Evolutionary conservation across 2,329 filamentous ascomycete species (phyloP).

Genomic region (Aureobasidium namibiae): DNA sequence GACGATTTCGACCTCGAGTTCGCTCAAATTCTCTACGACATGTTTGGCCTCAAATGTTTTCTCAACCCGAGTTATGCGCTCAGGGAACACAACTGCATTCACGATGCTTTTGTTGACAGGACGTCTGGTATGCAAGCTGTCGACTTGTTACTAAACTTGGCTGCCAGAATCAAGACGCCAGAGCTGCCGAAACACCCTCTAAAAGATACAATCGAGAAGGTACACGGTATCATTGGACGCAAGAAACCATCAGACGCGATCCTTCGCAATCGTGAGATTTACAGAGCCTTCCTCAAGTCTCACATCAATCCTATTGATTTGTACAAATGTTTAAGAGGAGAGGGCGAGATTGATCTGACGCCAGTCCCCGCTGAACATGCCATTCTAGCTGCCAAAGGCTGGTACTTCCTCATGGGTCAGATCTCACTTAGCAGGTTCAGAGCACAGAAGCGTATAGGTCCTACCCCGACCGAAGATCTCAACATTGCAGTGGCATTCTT

Average conservation of each 20-base stretch:
- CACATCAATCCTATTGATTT: constrained; percentile 75
- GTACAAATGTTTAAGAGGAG: constrained; percentile 71
- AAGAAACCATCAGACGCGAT: constrained; percentile 72
- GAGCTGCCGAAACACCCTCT: constrained; percentile 87
- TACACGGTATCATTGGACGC: constrained; percentile 74
- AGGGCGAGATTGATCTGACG: constrained; percentile 61
- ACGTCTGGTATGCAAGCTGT: constrained; percentile 73
- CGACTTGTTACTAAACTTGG: constrained; percentile 73
- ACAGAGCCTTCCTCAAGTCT: constrained; percentile 71
- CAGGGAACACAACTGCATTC: constrained; percentile 67
- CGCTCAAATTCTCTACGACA: constrained; percentile 73
- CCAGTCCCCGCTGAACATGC: constrained; percentile 58
- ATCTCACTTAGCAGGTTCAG: constrained; percentile 82
- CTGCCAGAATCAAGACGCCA: constrained; percentile 77
- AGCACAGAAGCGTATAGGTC: constrained; percentile 62
- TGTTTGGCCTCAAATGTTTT: constrained; percentile 66
- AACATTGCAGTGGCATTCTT: constrained; percentile 74
- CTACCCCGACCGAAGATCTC: constrained; percentile 73
- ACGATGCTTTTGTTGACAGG: constrained; percentile 66
- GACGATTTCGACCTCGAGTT: constrained; percentile 82
- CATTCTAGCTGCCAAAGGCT: constrained; percentile 67
- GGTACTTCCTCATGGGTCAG: constrained; percentile 88
- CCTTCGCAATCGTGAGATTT: constrained; percentile 78
- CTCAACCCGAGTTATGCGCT: constrained; percentile 28
- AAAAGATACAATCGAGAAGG: constrained; percentile 82